Evolutionary conservation across 1,284 basidiomycete species (phyloP).

Genomic region (Cerrena zonata): DNA sequence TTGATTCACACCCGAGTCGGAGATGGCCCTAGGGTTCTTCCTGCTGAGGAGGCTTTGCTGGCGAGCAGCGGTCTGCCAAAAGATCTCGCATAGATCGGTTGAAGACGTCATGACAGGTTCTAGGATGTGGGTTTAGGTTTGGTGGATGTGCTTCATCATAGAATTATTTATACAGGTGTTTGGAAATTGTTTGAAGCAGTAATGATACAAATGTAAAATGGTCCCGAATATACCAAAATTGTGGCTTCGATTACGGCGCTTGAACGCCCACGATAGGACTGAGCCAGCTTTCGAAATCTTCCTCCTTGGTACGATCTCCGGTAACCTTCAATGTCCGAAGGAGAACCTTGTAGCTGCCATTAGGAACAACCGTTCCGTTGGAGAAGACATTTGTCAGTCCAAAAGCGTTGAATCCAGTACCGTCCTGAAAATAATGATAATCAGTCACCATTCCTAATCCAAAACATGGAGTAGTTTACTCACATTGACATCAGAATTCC

Average conservation of each 20-base stretch:
- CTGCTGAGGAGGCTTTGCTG: constrained; percentile 51
- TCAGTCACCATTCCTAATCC: not conserved
- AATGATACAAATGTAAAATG: not conserved
- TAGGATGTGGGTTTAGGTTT: not conserved
- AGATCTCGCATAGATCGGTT: constrained; percentile 3
- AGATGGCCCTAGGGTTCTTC: constrained; percentile 76
- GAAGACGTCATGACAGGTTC: not conserved
- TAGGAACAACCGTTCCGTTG: constrained; percentile 55
- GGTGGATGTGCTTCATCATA: not conserved
- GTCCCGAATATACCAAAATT: not conserved
- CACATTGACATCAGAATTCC: constrained; percentile 34
- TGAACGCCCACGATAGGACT: constrained; percentile 34
- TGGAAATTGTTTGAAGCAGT: not conserved
- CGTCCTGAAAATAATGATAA: constrained; percentile 20
- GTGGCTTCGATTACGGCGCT: constrained; percentile 10
- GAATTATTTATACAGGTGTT: not conserved
- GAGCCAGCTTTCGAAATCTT: constrained; percentile 56
- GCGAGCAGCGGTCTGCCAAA: constrained; percentile 55
- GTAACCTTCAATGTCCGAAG: constrained; percentile 56
- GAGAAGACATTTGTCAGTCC: constrained; percentile 40
- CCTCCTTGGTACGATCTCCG: constrained; percentile 45
- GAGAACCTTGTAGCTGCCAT: constrained; percentile 56
- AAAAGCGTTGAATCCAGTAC: constrained; percentile 35
- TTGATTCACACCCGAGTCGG: constrained; percentile 90
- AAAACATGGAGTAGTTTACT: constrained; percentile 11